Evolutionary conservation across 2,329 filamentous ascomycete genomes (phyloP).

Genomic region (Pseudogymnoascus sp.): DNA sequence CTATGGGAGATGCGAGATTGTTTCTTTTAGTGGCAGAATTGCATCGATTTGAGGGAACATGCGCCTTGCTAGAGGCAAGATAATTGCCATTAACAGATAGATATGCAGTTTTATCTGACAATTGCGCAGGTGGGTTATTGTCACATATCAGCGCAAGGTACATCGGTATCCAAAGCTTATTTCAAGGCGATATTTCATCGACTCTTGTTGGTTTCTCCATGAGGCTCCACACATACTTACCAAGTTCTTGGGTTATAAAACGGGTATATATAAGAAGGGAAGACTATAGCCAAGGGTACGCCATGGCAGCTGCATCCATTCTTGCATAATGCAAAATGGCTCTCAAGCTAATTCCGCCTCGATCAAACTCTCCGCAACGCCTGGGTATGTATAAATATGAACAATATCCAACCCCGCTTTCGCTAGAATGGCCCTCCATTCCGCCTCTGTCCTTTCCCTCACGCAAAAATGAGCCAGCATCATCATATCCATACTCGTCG

Average conservation of each 20-base stretch:
- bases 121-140: not conserved
- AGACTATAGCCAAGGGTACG: not conserved
- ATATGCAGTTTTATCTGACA: not conserved
- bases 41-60: not conserved
- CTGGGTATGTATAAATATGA: slow-evolving; percentile 13
- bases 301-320: not conserved
- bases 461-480: slow-evolving; percentile 20
- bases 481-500: slow-evolving; percentile 19
- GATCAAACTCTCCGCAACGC: slow-evolving; percentile 13
- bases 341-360: slow-evolving; percentile 10
- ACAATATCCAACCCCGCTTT: slow-evolving; percentile 17
- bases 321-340: not conserved
- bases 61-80: not conserved
- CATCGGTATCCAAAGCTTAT: not conserved
- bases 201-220: not conserved
- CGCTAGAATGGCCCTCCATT: slow-evolving; percentile 18
- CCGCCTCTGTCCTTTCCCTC: slow-evolving; percentile 17
- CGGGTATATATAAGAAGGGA: not conserved
- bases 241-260: not conserved
- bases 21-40: not conserved
- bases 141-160: not conserved
- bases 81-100: not conserved
- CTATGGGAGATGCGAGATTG: not conserved
- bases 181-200: not conserved
- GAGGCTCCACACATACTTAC: not conserved